Conservation (phyloP, 108 stramenopile genomes). For the Cyclostephanos tholiformis region DNA sequence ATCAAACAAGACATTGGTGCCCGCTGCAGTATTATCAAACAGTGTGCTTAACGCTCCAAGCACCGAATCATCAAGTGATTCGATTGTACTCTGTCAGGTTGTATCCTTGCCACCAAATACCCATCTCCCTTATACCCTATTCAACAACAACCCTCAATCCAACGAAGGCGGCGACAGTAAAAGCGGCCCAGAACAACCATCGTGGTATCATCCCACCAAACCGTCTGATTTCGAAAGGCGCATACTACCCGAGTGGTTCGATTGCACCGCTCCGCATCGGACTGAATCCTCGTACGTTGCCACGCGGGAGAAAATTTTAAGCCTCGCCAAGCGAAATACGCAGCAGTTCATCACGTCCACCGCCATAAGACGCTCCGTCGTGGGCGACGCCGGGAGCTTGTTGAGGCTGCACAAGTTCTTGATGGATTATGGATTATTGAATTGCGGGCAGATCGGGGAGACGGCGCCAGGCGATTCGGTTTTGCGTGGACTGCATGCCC, state of each 20-base stretch:
- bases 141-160: conserved; percentile 56
- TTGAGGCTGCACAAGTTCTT: conserved; percentile 73
- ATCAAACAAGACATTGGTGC: neutral
- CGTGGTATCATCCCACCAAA: conserved; percentile 70
- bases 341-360: conserved; percentile 72
- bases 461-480: conserved; percentile 67
- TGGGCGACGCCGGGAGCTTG: conserved; percentile 84
- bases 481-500: conserved; percentile 49
- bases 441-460: conserved; percentile 72
- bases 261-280: conserved; percentile 74
- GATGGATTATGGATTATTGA: conserved; percentile 68
- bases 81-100: conserved; percentile 9
- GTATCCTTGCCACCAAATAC: conserved; percentile 24
- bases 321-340: conserved; percentile 47
- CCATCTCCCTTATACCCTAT: conserved; percentile 37
- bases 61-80: neutral
- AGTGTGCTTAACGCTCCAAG: neutral
- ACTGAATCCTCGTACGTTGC: conserved; percentile 64
- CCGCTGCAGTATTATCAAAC: neutral
- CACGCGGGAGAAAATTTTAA: conserved; percentile 62
- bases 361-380: conserved; percentile 65
- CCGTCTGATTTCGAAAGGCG: conserved; percentile 72
- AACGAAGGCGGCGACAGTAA: conserved; percentile 43
- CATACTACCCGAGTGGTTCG: conserved; percentile 87
- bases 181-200: conserved; percentile 50